These are phyloP conservation scores for Mucor indicus DNA, from an alignment of 371 early-diverging fungal species.

Conservation along the genomic window DNA sequence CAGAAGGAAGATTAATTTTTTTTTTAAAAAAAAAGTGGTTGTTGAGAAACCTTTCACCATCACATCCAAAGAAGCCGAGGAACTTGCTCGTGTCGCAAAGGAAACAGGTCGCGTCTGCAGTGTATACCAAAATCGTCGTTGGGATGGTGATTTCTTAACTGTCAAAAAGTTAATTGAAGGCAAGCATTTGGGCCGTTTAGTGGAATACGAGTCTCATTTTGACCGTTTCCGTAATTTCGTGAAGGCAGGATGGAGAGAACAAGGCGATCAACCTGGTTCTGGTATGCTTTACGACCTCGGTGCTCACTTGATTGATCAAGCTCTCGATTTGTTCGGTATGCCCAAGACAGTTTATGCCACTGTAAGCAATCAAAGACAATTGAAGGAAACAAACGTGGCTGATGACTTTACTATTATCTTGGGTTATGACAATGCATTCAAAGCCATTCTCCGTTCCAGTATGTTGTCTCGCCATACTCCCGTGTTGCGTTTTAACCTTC, in stretches of 20 bases:
- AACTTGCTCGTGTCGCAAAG: slow-evolving; percentile 54
- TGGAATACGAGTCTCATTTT: slow-evolving; percentile 72
- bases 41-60: slow-evolving; percentile 82
- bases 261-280: slow-evolving; percentile 57
- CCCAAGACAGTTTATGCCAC: slow-evolving; percentile 63
- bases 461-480: slow-evolving; percentile 71
- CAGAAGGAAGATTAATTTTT: too few species aligned
- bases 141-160: slow-evolving; percentile 82
- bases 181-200: slow-evolving; percentile 61
- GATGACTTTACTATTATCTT: slow-evolving; percentile 67
- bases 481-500: slow-evolving; percentile 63
- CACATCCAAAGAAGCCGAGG: slow-evolving; percentile 57
- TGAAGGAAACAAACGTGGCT: slow-evolving; percentile 50
- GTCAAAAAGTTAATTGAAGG: slow-evolving; percentile 56
- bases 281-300: slow-evolving; percentile 78
- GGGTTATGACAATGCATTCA: slow-evolving; percentile 50
- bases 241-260: slow-evolving; percentile 78
- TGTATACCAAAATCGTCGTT: slow-evolving; percentile 78
- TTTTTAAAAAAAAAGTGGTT: slow-evolving; percentile 47
- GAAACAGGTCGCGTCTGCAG: slow-evolving; percentile 59
- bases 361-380: slow-evolving; percentile 67
- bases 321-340: slow-evolving; percentile 65
- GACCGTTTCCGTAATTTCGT: slow-evolving; percentile 72
- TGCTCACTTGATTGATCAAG: slow-evolving; percentile 79
- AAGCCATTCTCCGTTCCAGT: slow-evolving; percentile 62